Base-by-base conservation (phyloP, 2,329 filamentous ascomycete species). In the Zymoseptoria tritici region DNA sequence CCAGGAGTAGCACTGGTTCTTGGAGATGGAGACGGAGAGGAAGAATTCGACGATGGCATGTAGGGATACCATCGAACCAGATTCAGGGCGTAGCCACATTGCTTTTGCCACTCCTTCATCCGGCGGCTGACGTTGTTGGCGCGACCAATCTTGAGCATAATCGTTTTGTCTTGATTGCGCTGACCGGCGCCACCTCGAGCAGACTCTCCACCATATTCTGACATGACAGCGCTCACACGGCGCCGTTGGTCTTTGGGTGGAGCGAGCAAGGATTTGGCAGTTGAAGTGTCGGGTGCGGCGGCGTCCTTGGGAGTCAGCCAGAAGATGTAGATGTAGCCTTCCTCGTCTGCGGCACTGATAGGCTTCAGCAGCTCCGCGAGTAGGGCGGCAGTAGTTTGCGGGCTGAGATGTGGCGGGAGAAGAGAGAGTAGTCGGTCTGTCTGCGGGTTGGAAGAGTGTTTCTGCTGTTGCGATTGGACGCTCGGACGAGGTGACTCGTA, bases 241-340 rank as follows among this genome's bases (percentile, higher is more conserved):
- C 71, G 65, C 3, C 64, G 61, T 9, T 55, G 60, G n/a, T 55
- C 51, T 20, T 51, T 55, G 16, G 62, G 67, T 56, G 67, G 63
- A 6, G 72, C 58, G 16, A 75, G 65, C 3, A 74, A 62, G 1
- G 69, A 72, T 26, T 68, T 64, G 6, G 74, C 56, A 73, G 75
- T 51, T 3, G 70, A 67, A 22, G 75, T 50, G 87, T 79, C 77
- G 0, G 82, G 73, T 0, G 80, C 72, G 7, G 83, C 76, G 2
- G 80, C 81, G 42, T 83, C 79, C 31, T 91, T 86, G 1, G 69
- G 70, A 0, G 91, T 97, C 21, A 97, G 81, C 91, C 93, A 97
- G 80, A 97, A 99, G 75, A 99, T 96, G 81, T 99, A 99, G 66
- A 99, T 97, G 77, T 94, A 99, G 46, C 94, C 94, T 11, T 88